Percentiles rank a stretch among this genome's conserved stretches.
Evolutionary conservation across 2,329 filamentous ascomycete genomes (phyloP).

Genomic region (Alternaria sp.): DNA sequence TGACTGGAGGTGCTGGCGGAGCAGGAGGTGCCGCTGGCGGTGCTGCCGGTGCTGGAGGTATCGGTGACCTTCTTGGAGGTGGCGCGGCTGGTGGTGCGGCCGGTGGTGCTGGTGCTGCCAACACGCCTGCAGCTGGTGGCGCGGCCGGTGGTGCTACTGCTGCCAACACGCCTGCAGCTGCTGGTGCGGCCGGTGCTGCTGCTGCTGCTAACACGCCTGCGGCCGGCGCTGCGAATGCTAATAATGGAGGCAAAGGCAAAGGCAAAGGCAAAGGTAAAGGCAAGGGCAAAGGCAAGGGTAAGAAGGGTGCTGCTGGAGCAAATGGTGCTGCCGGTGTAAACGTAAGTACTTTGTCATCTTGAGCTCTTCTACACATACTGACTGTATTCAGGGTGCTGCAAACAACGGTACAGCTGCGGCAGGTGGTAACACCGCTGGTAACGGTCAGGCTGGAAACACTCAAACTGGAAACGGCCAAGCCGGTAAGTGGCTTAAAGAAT

Average conservation of each 20-base stretch:
- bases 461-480: neutral
- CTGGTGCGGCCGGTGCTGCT: neutral
- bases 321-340: conserved; percentile 4
- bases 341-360: neutral
- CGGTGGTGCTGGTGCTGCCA: neutral
- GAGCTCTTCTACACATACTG: neutral
- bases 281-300: conserved; percentile 17
- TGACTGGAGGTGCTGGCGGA: conserved; percentile 16
- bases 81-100: conserved; percentile 5
- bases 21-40: conserved; percentile 15
- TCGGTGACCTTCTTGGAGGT: conserved; percentile 16
- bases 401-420: conserved; percentile 16
- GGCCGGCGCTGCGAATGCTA: neutral
- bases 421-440: neutral
- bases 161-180: neutral
- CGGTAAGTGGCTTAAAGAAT: neutral
- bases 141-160: conserved; percentile 9
- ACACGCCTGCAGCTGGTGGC: neutral
- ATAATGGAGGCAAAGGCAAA: neutral
- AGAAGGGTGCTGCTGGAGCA: conserved; percentile 3
- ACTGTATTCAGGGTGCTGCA: conserved; percentile 1
- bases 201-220: conserved; percentile 5
- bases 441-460: neutral
- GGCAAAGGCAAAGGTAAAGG: too few species aligned
- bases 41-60: conserved; percentile 5